These are phyloP conservation scores for Davidsoniella virescens DNA, from an alignment of 2,329 filamentous ascomycete genomes.

Conservation along the genomic window DNA sequence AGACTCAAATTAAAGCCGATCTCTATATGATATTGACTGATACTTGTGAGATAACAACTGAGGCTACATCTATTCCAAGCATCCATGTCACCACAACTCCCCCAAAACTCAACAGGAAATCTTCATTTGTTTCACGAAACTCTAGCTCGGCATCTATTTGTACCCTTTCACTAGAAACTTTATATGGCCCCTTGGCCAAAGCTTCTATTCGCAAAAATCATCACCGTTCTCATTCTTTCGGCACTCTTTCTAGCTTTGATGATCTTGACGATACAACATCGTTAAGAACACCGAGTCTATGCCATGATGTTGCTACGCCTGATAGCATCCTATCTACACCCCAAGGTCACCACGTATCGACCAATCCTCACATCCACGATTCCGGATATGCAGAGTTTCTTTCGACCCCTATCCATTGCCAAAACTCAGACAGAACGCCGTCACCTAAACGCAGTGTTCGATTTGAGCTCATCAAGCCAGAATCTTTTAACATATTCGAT, in stretches of 20 bases:
- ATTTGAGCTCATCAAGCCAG: too few relatives aligned
- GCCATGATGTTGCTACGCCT: conserved; percentile 14
- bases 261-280: conserved; percentile 13
- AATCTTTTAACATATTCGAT: too few relatives aligned
- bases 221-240: conserved; percentile 6
- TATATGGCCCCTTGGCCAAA: not conserved
- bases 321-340: conserved; percentile 16
- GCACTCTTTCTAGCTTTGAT: conserved; percentile 9
- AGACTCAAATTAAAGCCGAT: conserved; percentile 29
- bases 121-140: conserved; percentile 3
- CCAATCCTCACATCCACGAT: conserved; percentile 1
- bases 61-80: conserved; percentile 17
- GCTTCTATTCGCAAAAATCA: conserved; percentile 5
- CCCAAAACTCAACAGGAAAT: not conserved
- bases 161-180: not conserved
- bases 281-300: conserved; percentile 16
- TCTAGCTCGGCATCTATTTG: conserved; percentile 4
- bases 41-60: conserved; percentile 27
- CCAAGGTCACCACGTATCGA: conserved; percentile 6
- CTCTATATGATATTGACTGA: conserved; percentile 35
- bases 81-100: conserved; percentile 15
- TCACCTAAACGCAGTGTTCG: not conserved
- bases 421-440: not conserved
- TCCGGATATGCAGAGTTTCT: not conserved
- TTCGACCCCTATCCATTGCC: not conserved